Percentiles rank a stretch among this genome's conserved stretches.
phyloP scores from a whole-genome alignment of 192 early-diverging fungal genomes.

The Coemansia sp. region DNA sequence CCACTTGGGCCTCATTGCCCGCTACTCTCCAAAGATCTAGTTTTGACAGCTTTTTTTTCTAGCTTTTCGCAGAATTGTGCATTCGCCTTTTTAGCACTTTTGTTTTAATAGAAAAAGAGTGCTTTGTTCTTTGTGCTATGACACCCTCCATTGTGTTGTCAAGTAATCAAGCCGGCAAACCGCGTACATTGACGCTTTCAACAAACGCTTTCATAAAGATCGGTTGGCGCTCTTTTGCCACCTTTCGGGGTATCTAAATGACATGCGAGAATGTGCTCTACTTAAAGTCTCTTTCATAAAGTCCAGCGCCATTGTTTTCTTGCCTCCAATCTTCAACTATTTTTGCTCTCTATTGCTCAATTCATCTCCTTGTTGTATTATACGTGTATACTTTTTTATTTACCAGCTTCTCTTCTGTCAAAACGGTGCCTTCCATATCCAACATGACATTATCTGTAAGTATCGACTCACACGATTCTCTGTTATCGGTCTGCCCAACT shows the following conservation, averaged over 20 bases:
- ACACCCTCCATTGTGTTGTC: not conserved
- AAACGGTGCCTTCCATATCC: not conserved
- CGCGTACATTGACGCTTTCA: not conserved
- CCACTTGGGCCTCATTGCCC: slow-evolving; percentile 77
- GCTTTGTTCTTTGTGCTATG: slow-evolving; percentile 1
- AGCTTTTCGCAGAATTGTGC: not conserved
- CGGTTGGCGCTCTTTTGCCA: not conserved
- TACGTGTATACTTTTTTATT: not conserved
- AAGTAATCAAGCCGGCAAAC: not conserved
- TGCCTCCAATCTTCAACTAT: not conserved
- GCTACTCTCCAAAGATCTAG: slow-evolving; percentile 43
- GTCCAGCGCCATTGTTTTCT: not conserved
- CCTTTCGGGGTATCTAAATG: not conserved
- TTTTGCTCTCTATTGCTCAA: not conserved
- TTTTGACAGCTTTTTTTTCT: not conserved
- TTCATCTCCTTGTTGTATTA: not conserved
- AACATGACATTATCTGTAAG: not conserved
- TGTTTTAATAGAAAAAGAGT: not conserved
- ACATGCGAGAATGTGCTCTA: not conserved
- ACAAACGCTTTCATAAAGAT: not conserved
- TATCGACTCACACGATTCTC: not conserved
- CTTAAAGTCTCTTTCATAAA: not conserved
- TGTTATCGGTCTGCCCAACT: not conserved
- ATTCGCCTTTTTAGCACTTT: not conserved
- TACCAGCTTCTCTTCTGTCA: not conserved